Base-by-base conservation (phyloP, 2,329 filamentous ascomycete species). In the Aspergillus quadricinctus region DNA sequence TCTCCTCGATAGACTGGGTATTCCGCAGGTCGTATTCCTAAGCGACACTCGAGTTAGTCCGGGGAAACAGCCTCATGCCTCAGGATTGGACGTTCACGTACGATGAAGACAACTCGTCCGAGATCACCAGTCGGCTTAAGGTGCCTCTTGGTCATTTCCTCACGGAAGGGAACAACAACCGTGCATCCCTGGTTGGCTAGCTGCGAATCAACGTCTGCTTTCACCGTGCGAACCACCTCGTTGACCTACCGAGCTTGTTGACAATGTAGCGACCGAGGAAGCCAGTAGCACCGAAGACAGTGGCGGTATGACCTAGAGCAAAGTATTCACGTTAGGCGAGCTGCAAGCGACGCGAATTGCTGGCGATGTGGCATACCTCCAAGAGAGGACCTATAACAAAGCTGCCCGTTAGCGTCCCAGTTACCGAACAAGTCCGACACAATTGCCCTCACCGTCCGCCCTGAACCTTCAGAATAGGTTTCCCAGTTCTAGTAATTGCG, bases 141-240 rank as follows among this genome's bases (percentile, higher is more conserved):
- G 79, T 97, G 93, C 66, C 94, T 88, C 83, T 97, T 97, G 66
- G 88, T 82, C 92, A 97, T 97, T 78, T 97, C 94, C 80, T 99
- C 94, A 48, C 94, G 88, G 82, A 86, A 99, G 50, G 94, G 94
- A 58, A 97, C 77, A 58, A 99, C 86, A 43, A 99, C 94, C 41
- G 89, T 96, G 77, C 91, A 96, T 87, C 94, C 94, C 78, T 92
- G 86, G 62, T 90, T 88, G 66, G 94, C 93, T 96, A 69, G 69
- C 66, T 50, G 50, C 61, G 61, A 55, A 64, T 76, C 56, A 70
- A 61, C 56, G 48, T 62, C 43, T 48, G 29, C 43, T 63, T 73
- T 83, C 21, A 29, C 37, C 17, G 14, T 53, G 17, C 54, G 45
- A 29, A 29, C 21, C 25, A 46, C 11, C 10, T 23, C 27, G 28